Evolutionary conservation across 331 rosid species (phyloP).

Genomic region (Saraca asoca): DNA sequence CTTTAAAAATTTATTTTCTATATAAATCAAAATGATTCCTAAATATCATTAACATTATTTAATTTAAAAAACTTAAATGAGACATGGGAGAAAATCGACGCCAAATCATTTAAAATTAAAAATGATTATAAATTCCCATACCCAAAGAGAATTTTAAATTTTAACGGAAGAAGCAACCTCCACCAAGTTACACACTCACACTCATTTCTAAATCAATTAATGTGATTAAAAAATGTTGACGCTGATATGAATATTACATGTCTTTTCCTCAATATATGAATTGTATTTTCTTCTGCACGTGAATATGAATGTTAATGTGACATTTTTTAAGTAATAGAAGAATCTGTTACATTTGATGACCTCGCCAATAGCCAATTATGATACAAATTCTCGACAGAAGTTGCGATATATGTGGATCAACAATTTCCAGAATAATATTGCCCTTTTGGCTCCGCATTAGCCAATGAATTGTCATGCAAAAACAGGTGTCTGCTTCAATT

Average conservation of each 20-base stretch:
- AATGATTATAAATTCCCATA: background rate
- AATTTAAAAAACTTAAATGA: background rate
- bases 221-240: background rate
- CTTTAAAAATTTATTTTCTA: too few relatives aligned
- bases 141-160: background rate
- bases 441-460: background rate
- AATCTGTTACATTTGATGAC: conserved; percentile 19
- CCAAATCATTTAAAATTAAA: background rate
- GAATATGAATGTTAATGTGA: background rate
- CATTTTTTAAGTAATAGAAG: background rate
- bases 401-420: conserved; percentile 26
- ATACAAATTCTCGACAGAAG: background rate
- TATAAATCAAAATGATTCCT: too few relatives aligned
- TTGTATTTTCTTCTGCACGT: conserved; percentile 28
- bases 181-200: background rate
- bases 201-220: conserved; percentile 10
- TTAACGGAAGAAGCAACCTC: background rate
- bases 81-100: background rate
- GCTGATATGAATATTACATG: conserved; percentile 13
- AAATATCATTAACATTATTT: too few relatives aligned
- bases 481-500: conserved; percentile 1
- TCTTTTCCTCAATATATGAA: background rate
- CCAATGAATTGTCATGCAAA: conserved; percentile 7
- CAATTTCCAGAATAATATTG: background rate
- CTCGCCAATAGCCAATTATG: background rate